Conservation (phyloP, 1,284 basidiomycete species). For the Cryptococcus neoformans region DNA sequence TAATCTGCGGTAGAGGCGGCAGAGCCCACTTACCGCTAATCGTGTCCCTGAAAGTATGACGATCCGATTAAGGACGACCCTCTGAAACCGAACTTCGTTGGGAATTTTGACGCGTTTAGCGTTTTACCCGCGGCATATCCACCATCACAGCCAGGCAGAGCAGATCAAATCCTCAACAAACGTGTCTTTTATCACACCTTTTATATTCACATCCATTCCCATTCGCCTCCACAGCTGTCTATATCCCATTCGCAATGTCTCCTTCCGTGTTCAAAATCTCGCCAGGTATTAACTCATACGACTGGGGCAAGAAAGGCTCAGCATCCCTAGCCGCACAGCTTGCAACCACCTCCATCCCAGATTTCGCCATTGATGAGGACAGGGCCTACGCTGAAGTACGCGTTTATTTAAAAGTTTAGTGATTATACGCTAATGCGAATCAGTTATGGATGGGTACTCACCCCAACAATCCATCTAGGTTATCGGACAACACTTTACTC, state of each 20-base stretch:
- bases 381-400: constrained; percentile 65
- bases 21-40: no score
- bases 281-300: constrained; percentile 50
- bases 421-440: not conserved
- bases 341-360: constrained; percentile 52
- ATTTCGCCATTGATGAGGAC: constrained; percentile 56
- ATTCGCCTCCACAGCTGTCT: no score
- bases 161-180: no score
- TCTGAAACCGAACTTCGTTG: no score
- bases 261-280: constrained; percentile 41
- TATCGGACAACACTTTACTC: constrained; percentile 56
- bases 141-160: no score
- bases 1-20: no score
- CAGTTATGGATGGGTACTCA: constrained; percentile 99
- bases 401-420: not conserved
- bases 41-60: no score
- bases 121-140: no score
- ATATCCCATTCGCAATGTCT: not conserved
- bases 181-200: no score
- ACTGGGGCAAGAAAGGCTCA: constrained; percentile 58
- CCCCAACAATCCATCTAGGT: constrained; percentile 74
- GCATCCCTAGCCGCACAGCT: constrained; percentile 55
- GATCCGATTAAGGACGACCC: no score
- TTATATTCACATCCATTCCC: no score
- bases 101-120: no score